Base-by-base conservation (phyloP, 768 basidiomycete species). In the Trametes meyenii region DNA sequence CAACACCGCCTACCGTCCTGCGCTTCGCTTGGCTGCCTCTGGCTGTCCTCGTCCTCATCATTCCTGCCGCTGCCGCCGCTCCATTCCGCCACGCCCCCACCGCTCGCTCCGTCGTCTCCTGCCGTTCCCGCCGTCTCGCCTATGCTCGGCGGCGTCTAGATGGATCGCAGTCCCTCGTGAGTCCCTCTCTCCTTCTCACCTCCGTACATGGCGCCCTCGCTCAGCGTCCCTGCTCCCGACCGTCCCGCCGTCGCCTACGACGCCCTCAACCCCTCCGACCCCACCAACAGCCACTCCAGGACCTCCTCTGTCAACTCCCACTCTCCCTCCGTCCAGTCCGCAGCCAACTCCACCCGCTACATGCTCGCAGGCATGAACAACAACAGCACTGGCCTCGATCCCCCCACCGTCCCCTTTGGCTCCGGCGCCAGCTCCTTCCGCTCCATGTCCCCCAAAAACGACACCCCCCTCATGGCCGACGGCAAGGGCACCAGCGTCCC, bases 271-370 rank as follows among this genome's bases (percentile, higher is more conserved):
- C 29, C 29, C 29, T 33, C 29, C 29, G 29, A 33, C 29, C 29
- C 29, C 29, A 8, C 29, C 57, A 57, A 61, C 58, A 70, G 70
- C 54, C 70, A 72, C 58, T 69, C 68, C 42, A 40, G 68, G 29
- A 58, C 70, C 2, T 68, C 75, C 39, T 83, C 83, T 2, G 61
- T 81, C 58, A 64, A 66, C 62, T 72, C 74, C 23, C 62, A 73
- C 68, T 60, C 62, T 17, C 62, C 58, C 40, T 64, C 62, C 49
- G 54, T 64, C 24, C 74, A 79, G 70, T 83, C 83, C 11, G 71
- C 74, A 17, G 72, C 82, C 21, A 75, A 75, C 51, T 81, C 83
- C 36, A 81, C 83, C 43, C 77, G 79, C 49, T 80, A 80, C 67
- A 81, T 82, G 65, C 78, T 78, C 66, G 58, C 78, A 69, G 69